phyloP scores from a whole-genome alignment of 2,329 filamentous ascomycete species.

The Aspergillus felis region DNA sequence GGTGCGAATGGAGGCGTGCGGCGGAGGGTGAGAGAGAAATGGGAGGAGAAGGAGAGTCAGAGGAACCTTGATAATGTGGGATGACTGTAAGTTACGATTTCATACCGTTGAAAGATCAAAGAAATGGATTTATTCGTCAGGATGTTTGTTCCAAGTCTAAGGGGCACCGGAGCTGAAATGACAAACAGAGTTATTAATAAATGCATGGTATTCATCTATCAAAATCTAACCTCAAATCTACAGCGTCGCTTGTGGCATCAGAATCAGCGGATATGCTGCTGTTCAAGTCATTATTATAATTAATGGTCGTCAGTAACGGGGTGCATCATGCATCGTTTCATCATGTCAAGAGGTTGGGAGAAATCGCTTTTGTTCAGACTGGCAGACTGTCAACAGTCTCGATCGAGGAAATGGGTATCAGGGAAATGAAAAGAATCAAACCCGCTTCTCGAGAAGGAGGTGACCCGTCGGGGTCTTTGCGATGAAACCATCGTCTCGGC shows the following conservation, averaged over 20 bases:
- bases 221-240: slow-evolving; percentile 8
- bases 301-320: slow-evolving; percentile 13
- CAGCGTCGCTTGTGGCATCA: slow-evolving; percentile 10
- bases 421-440: slow-evolving; percentile 19
- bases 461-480: slow-evolving; percentile 33
- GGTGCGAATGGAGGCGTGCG: slow-evolving; percentile 39
- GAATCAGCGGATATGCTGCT: slow-evolving; percentile 9
- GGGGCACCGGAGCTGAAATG: background rate
- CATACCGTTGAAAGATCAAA: slow-evolving; percentile 5
- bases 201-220: slow-evolving; percentile 7
- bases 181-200: background rate
- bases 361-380: slow-evolving; percentile 2
- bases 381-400: slow-evolving; percentile 9
- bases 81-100: slow-evolving; percentile 5
- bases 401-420: slow-evolving; percentile 1
- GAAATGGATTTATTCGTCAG: background rate
- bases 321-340: background rate
- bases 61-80: slow-evolving; percentile 8
- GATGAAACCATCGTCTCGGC: slow-evolving; percentile 52
- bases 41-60: slow-evolving; percentile 25
- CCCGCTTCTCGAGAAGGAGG: slow-evolving; percentile 39
- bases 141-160: background rate
- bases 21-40: slow-evolving; percentile 38
- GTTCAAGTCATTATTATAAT: slow-evolving; percentile 7
- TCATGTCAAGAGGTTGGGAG: background rate